Percentiles rank a stretch among this genome's conserved stretches.
Conservation (phyloP, 2,329 filamentous ascomycete species). For the Aspergillus pseudoterreus region DNA sequence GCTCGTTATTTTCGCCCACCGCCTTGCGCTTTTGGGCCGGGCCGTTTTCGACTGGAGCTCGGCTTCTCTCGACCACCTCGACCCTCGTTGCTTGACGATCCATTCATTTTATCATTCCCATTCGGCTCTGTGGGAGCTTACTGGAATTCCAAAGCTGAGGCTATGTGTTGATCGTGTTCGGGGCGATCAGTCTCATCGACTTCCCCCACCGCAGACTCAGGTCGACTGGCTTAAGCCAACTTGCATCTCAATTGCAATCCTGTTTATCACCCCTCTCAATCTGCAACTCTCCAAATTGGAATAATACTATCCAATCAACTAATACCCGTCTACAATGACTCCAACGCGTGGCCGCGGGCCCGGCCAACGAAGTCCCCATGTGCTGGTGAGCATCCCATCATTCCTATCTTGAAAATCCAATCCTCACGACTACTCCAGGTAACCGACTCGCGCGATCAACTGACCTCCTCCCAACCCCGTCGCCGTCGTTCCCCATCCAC, state of each 20-base stretch:
- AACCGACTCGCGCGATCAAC: slow-evolving; percentile 43
- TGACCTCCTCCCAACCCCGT: slow-evolving; percentile 22
- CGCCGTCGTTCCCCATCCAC: slow-evolving; percentile 46
- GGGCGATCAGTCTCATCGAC: background rate
- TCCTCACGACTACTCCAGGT: slow-evolving; percentile 24
- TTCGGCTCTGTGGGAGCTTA: no score
- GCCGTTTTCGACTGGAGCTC: background rate
- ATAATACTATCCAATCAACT: no score
- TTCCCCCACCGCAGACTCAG: background rate
- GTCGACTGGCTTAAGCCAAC: background rate
- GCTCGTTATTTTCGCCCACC: background rate
- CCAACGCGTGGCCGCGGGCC: slow-evolving; percentile 26
- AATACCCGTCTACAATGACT: slow-evolving; percentile 18
- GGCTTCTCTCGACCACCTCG: background rate
- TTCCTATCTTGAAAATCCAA: background rate
- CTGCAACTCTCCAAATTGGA: no score
- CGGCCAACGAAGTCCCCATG: slow-evolving; percentile 43
- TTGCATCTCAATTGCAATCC: background rate
- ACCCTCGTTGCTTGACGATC: background rate
- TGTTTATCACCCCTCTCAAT: no score
- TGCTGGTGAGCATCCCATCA: slow-evolving; percentile 32
- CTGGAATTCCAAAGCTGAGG: no score
- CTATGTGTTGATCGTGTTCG: background rate
- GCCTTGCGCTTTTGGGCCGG: background rate
- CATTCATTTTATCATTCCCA: no score